Evolutionary conservation across 805 yeast genomes (phyloP).

Genomic region (Hanseniaspora mollemarum): DNA sequence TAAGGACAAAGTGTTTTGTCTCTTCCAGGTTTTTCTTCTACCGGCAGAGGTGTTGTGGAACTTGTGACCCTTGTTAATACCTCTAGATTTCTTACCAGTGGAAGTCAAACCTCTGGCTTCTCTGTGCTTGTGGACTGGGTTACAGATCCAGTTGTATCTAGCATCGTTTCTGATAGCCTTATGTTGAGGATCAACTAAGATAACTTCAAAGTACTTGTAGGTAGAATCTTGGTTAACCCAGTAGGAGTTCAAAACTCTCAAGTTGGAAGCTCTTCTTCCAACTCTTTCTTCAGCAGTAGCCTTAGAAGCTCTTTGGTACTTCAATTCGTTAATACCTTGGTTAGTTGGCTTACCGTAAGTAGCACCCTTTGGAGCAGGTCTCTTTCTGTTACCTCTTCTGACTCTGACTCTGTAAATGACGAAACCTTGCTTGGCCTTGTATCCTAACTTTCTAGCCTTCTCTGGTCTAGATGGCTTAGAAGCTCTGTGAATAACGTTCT

Average conservation of each 20-base stretch:
- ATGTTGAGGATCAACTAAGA: conserved; percentile 94
- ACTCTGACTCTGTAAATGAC: conserved; percentile 98
- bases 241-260: conserved; percentile 99
- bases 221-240: conserved; percentile 99
- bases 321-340: conserved; percentile 98
- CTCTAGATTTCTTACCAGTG: conserved; percentile 98
- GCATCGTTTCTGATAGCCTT: conserved; percentile 98
- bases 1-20: conserved; percentile 93
- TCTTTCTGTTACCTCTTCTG: conserved; percentile 99
- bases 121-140: conserved; percentile 99
- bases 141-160: conserved; percentile 98
- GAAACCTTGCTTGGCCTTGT: conserved; percentile 99
- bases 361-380: conserved; percentile 99
- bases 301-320: conserved; percentile 97
- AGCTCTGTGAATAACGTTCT: conserved; percentile 97
- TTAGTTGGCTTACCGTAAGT: conserved; percentile 99
- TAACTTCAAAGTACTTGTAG: conserved; percentile 98
- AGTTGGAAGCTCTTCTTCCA: conserved; percentile 96
- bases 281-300: conserved; percentile 99
- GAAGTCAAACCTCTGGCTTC: conserved; percentile 98
- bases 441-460: conserved; percentile 99
- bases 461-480: conserved; percentile 98
- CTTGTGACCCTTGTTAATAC: conserved; percentile 99
- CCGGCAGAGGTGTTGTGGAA: conserved; percentile 97
- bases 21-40: conserved; percentile 99